phyloP scores from a whole-genome alignment of 1,139 yeast species.

The Yamadazyma spencermartinsiae region DNA sequence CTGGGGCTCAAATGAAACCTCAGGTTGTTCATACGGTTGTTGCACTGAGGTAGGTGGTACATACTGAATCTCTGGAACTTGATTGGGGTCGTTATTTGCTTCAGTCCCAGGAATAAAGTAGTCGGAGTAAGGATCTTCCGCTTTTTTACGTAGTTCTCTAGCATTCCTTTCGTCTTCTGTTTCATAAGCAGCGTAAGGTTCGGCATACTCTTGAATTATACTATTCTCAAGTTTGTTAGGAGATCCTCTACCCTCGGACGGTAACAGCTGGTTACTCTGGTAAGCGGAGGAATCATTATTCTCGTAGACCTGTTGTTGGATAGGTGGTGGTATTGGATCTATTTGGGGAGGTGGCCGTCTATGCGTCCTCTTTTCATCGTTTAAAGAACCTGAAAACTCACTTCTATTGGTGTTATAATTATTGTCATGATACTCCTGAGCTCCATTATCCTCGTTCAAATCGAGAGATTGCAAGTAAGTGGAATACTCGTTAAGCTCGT shows the following conservation, averaged over 20 bases:
- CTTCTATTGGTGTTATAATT: background rate
- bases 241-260: constrained; percentile 9
- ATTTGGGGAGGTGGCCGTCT: constrained; percentile 21
- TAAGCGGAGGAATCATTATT: constrained; percentile 2
- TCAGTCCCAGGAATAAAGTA: constrained; percentile 15
- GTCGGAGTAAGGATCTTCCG: constrained; percentile 25
- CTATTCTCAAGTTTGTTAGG: constrained; percentile 10
- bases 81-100: constrained; percentile 1
- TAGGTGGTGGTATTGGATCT: constrained; percentile 4
- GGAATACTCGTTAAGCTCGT: constrained; percentile 14
- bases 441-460: constrained; percentile 14
- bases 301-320: constrained; percentile 6
- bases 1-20: constrained; percentile 1
- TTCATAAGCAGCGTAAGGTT: constrained; percentile 34
- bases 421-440: constrained; percentile 1
- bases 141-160: constrained; percentile 19
- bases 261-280: constrained; percentile 9
- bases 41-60: background rate
- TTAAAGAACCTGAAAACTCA: constrained; percentile 1
- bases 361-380: constrained; percentile 5
- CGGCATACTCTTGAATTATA: constrained; percentile 17
- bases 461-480: constrained; percentile 15
- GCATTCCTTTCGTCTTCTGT: constrained; percentile 18
- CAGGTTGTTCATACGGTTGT: background rate
- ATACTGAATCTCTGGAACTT: background rate